phyloP scores from a whole-genome alignment of 1,284 basidiomycete species.

The Trametes versicolor region DNA sequence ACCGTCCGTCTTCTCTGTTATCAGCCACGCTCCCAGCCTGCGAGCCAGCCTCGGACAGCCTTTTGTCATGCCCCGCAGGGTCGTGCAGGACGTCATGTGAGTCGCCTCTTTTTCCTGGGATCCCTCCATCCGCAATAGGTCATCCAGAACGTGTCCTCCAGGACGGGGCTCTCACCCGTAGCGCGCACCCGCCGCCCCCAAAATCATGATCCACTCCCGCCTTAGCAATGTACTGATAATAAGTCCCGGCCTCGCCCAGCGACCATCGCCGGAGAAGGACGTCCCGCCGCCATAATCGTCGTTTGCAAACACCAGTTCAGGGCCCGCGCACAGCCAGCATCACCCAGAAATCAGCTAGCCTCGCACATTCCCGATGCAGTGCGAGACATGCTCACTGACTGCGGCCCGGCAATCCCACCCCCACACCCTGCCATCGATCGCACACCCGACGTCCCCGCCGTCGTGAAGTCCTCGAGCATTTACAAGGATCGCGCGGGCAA shows the following conservation, averaged over 20 bases:
- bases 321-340: constrained; percentile 2
- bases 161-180: constrained; percentile 20
- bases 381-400: not conserved
- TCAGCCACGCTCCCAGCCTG: constrained; percentile 17
- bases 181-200: constrained; percentile 7
- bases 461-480: too few species aligned
- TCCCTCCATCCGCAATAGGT: constrained; percentile 16
- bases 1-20: constrained; percentile 22
- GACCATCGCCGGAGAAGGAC: constrained; percentile 1
- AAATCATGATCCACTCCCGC: constrained; percentile 5
- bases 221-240: constrained; percentile 7
- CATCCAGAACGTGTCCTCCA: constrained; percentile 21
- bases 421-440: not conserved
- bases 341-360: constrained; percentile 4
- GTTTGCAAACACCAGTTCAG: not conserved
- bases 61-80: constrained; percentile 30
- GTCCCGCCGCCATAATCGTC: not conserved
- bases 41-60: constrained; percentile 18
- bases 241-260: not conserved
- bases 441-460: not conserved
- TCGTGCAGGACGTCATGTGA: constrained; percentile 25
- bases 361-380: constrained; percentile 19
- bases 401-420: constrained; percentile 1
- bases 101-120: constrained; percentile 5
- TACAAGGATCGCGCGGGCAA: too few species aligned